A percentile compares a stretch with the other conserved stretches of the same genome.
Evolutionary conservation across 352 stramenopile genomes (phyloP).

Genomic region (Phytopythium helicoides): DNA sequence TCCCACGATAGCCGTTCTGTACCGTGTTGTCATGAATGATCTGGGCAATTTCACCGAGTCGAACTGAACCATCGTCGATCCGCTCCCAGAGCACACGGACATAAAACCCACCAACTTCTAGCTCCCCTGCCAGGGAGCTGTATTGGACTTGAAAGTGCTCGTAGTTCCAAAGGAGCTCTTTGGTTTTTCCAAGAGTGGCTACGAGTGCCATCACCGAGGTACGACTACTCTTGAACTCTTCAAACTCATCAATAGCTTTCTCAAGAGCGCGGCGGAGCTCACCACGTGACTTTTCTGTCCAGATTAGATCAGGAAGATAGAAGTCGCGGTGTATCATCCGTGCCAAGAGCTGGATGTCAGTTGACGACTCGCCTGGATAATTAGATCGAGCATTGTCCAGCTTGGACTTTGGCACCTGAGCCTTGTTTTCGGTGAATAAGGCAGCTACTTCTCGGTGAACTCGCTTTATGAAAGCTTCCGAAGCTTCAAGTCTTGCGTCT

Average conservation of each 20-base stretch:
- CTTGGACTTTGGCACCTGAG: conserved; percentile 27
- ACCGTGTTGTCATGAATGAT: conserved; percentile 33
- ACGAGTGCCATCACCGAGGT: conserved; percentile 17
- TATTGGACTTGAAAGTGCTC: conserved; percentile 66
- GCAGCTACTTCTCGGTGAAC: conserved; percentile 62
- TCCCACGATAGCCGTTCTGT: conserved; percentile 32
- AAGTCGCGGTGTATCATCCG: conserved; percentile 72
- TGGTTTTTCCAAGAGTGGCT: conserved; percentile 17
- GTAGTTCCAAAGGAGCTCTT: conserved; percentile 62
- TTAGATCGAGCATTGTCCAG: conserved; percentile 59
- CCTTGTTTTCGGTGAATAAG: conserved; percentile 24
- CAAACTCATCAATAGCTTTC: conserved; percentile 43
- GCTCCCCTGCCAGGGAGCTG: conserved; percentile 55
- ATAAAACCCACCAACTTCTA: conserved; percentile 66
- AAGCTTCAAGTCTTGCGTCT: conserved; percentile 20
- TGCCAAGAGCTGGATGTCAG: conserved; percentile 63
- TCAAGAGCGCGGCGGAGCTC: conserved; percentile 55
- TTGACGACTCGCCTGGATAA: conserved; percentile 69
- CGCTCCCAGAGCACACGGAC: conserved; percentile 66
- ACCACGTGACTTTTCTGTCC: conserved; percentile 53
- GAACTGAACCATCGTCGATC: conserved; percentile 68
- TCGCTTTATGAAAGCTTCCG: conserved; percentile 66
- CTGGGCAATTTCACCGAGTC: conserved; percentile 50
- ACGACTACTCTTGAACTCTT: conserved; percentile 40
- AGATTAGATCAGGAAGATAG: conserved; percentile 76